Base-by-base conservation (phyloP, 1,284 basidiomycete species). In the Melampsora larici-populina region DNA sequence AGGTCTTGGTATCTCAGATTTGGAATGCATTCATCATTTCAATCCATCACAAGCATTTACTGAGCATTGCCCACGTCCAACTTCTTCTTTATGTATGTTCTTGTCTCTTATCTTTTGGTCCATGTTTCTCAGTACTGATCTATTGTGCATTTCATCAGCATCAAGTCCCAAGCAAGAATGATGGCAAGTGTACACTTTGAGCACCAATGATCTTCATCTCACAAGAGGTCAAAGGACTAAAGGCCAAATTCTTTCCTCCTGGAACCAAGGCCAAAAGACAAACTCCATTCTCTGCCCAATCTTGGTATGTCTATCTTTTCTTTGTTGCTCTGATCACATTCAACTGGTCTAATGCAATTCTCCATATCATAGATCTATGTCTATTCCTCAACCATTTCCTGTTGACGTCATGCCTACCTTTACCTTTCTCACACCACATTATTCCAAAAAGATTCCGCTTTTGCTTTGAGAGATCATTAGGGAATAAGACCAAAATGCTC, bases 21-120 rank as follows among this genome's bases (percentile, higher is more conserved):
- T 97, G 94, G 94, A 97, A 97, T 84, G 94, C 94, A 55, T 90
- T 97, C 85, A 96, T 97, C 85, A 97, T 97, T 80, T 97, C 94
- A n/a, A 97, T 97, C 94, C 97, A 97, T 85, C 90, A 94, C 82
- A 94, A 97, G 84, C n/a, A n/a, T n/a, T n/a, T n/a, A n/a, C n/a
- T n/a, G n/a, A n/a, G n/a, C n/a, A n/a, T n/a, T n/a, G n/a, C n/a
- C n/a, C n/a, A n/a, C n/a, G n/a, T n/a, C n/a, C n/a, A n/a, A n/a
- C n/a, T n/a, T n/a, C n/a, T n/a, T n/a, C n/a, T n/a, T n/a, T n/a
- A n/a, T n/a, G n/a, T n/a, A n/a, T n/a, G n/a, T n/a, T n/a, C n/a
- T n/a, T 17, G 29, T 31, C 29, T 51, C 6, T 6, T 40, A 29
- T 51, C 36, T 58, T 63, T 40, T 49, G 24, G 40, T 36, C 8